Conservation (phyloP, 2,329 filamentous ascomycete genomes). For the Neopestalotiopsis clavispora region DNA sequence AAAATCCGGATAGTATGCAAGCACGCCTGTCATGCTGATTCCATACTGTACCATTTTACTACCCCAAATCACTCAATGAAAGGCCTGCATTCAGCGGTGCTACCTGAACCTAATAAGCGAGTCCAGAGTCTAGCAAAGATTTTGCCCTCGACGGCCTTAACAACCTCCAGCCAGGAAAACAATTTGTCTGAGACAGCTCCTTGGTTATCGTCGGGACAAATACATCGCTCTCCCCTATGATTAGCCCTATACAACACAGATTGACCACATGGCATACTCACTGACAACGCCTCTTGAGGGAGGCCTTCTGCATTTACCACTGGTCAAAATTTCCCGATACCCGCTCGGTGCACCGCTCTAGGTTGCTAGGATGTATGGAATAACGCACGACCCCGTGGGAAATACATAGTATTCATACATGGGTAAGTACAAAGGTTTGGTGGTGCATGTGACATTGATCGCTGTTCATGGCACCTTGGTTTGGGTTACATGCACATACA, state of each 20-base stretch:
- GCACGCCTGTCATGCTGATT: neutral
- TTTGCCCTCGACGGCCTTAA: neutral
- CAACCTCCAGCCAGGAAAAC: neutral
- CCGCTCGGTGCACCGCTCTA: neutral
- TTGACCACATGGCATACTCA: neutral
- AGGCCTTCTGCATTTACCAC: neutral
- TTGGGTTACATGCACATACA: neutral
- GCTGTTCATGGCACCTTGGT: neutral
- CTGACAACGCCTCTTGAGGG: neutral
- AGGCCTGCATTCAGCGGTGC: neutral
- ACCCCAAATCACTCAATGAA: neutral
- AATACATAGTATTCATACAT: neutral
- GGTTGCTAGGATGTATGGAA: neutral
- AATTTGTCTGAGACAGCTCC: neutral
- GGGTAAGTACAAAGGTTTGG: neutral
- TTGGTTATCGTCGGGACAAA: neutral
- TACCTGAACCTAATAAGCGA: neutral
- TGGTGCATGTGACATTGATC: neutral
- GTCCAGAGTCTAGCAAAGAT: neutral
- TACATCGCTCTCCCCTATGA: neutral
- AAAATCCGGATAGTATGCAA: neutral
- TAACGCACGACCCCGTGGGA: neutral
- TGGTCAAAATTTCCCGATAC: slow-evolving; percentile 2
- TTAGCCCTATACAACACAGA: neutral
- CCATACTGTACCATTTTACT: neutral